Conservation (phyloP, 805 yeast genomes). For the Nakazawaea anatomiae region DNA sequence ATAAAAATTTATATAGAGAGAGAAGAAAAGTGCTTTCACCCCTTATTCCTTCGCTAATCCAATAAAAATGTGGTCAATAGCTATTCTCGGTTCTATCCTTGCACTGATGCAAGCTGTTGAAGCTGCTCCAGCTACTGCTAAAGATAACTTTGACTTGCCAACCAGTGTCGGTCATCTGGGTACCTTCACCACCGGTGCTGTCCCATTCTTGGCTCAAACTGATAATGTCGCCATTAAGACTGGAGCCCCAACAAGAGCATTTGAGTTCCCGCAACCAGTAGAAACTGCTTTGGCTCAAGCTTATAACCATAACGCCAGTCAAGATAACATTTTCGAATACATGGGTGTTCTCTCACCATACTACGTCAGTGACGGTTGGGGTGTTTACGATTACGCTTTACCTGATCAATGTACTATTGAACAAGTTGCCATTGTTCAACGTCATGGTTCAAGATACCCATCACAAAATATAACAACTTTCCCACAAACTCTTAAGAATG, state of each 20-base stretch:
- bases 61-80: neutral
- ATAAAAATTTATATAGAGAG: too few relatives aligned
- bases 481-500: neutral
- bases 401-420: constrained; percentile 15
- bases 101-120: neutral
- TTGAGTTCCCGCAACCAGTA: constrained; percentile 14
- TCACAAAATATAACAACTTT: neutral
- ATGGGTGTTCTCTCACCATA: constrained; percentile 15
- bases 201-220: constrained; percentile 11
- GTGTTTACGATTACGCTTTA: constrained; percentile 15
- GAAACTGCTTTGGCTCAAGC: constrained; percentile 13
- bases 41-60: neutral
- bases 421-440: neutral
- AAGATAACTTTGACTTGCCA: constrained; percentile 8
- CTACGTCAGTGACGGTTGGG: constrained; percentile 15
- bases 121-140: constrained; percentile 29
- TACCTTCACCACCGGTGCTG: constrained; percentile 1
- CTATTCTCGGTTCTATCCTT: neutral
- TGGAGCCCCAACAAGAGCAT: constrained; percentile 8
- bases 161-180: constrained; percentile 7
- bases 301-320: constrained; percentile 12
- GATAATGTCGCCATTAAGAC: constrained; percentile 7
- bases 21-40: neutral
- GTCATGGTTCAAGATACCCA: constrained; percentile 8
- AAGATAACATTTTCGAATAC: constrained; percentile 13